Conservation (phyloP, 2,329 filamentous ascomycete genomes). For the Colletotrichum magnum region DNA sequence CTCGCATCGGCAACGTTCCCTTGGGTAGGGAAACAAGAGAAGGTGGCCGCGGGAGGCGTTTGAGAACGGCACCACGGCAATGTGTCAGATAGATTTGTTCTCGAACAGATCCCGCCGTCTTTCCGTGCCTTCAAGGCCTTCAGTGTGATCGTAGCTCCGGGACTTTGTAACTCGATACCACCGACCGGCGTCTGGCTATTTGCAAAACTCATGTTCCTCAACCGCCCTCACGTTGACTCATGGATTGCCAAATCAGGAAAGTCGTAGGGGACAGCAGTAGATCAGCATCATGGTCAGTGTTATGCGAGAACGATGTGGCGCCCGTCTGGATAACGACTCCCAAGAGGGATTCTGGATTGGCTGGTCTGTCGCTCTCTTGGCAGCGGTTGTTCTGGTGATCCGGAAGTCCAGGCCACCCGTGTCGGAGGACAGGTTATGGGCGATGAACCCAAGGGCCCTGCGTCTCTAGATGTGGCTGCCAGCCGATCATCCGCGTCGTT, state of each 20-base stretch:
- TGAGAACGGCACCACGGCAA: slow-evolving; percentile 5
- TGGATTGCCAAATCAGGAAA: slow-evolving; percentile 14
- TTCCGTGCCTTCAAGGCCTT: neutral
- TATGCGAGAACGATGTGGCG: neutral
- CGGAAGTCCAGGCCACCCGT: neutral
- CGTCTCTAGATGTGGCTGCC: slow-evolving; percentile 11
- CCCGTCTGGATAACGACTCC: slow-evolving; percentile 10
- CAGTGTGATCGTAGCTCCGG: slow-evolving; percentile 1
- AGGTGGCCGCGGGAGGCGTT: neutral
- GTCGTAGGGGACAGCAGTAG: neutral
- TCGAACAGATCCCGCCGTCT: slow-evolving; percentile 29
- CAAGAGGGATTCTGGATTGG: slow-evolving; percentile 1
- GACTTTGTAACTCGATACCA: slow-evolving; percentile 26
- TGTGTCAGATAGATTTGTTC: slow-evolving; percentile 21
- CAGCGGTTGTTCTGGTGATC: slow-evolving; percentile 7
- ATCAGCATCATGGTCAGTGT: neutral
- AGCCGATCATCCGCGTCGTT: slow-evolving; percentile 15
- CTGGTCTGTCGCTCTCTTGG: slow-evolving; percentile 19
- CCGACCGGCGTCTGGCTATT: slow-evolving; percentile 20
- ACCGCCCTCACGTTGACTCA: slow-evolving; percentile 10
- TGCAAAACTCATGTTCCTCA: slow-evolving; percentile 14
- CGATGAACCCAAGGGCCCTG: slow-evolving; percentile 25
- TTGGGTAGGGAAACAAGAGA: neutral
- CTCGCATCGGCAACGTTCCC: slow-evolving; percentile 25
- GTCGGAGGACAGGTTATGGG: slow-evolving; percentile 10